Evolutionary conservation across 331 rosid species (phyloP).

Genomic region (Telfairia occidentalis): DNA sequence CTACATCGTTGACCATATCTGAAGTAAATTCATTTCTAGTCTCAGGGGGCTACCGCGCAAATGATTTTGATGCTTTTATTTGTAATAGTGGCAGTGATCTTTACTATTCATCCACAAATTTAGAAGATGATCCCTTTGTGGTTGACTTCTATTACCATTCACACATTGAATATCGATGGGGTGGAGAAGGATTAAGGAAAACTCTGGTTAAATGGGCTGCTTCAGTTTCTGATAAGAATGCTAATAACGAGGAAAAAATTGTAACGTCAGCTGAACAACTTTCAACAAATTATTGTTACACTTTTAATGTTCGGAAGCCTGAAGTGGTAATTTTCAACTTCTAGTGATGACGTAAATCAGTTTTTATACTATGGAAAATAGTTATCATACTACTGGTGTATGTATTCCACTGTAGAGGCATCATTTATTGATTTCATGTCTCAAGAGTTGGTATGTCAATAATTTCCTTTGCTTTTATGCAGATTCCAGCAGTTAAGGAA

Average conservation of each 20-base stretch:
- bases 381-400: not conserved
- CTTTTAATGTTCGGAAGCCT: slow-evolving; percentile 62
- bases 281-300: slow-evolving; percentile 88
- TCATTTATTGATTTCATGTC: not conserved
- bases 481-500: slow-evolving; percentile 78
- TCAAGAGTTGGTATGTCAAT: not conserved
- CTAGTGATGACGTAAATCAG: not conserved
- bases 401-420: not conserved
- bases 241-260: slow-evolving; percentile 38
- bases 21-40: slow-evolving; percentile 74
- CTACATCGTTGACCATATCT: slow-evolving; percentile 74
- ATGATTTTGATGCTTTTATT: slow-evolving; percentile 92
- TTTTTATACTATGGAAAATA: not conserved
- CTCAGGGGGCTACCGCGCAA: slow-evolving; percentile 66
- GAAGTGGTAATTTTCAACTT: slow-evolving; percentile 48
- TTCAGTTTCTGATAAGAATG: slow-evolving; percentile 48
- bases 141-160: slow-evolving; percentile 97
- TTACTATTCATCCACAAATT: slow-evolving; percentile 69
- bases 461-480: not conserved
- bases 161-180: slow-evolving; percentile 93
- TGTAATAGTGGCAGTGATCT: slow-evolving; percentile 99
- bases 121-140: slow-evolving; percentile 74
- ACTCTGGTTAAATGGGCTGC: slow-evolving; percentile 81
- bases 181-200: slow-evolving; percentile 97
- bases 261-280: slow-evolving; percentile 70